phyloP scores from a whole-genome alignment of 352 stramenopile genomes.

The Phytophthora sp. region DNA sequence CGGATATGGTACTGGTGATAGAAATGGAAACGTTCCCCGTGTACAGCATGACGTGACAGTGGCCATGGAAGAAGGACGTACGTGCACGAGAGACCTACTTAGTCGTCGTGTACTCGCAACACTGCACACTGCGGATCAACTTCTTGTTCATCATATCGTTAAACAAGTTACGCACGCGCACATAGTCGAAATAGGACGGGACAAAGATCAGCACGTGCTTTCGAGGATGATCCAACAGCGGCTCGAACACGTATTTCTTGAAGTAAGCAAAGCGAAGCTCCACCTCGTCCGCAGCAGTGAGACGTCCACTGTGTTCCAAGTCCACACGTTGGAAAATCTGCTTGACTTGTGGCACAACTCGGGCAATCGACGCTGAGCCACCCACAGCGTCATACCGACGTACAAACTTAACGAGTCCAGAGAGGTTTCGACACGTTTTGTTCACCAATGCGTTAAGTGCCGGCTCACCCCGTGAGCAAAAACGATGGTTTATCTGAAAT shows the following conservation, averaged over 20 bases:
- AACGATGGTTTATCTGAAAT: constrained; percentile 80
- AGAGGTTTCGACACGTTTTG: constrained; percentile 65
- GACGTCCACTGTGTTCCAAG: constrained; percentile 23
- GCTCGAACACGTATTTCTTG: constrained; percentile 77
- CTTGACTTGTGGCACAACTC: constrained; percentile 72
- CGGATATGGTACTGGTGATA: constrained; percentile 86
- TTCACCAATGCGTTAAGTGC: constrained; percentile 62
- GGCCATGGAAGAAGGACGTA: constrained; percentile 78
- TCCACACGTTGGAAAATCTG: constrained; percentile 87
- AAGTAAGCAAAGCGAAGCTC: constrained; percentile 83
- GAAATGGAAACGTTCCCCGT: constrained; percentile 88
- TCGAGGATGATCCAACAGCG: constrained; percentile 66
- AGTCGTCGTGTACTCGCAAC: constrained; percentile 79
- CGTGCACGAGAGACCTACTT: constrained; percentile 72
- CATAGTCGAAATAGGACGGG: constrained; percentile 87
- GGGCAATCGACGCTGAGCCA: constrained; percentile 60
- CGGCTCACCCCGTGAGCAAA: constrained; percentile 66
- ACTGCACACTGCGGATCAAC: constrained; percentile 69
- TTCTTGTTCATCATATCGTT: constrained; percentile 76
- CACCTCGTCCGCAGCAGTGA: constrained; percentile 52
- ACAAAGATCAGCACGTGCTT: constrained; percentile 85
- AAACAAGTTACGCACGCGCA: constrained; percentile 88
- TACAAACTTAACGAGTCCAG: constrained; percentile 59
- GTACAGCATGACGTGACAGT: constrained; percentile 80
- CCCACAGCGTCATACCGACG: constrained; percentile 58